Evolutionary conservation across 1,284 basidiomycete species (phyloP).

Genomic region (Leccinum fallax): DNA sequence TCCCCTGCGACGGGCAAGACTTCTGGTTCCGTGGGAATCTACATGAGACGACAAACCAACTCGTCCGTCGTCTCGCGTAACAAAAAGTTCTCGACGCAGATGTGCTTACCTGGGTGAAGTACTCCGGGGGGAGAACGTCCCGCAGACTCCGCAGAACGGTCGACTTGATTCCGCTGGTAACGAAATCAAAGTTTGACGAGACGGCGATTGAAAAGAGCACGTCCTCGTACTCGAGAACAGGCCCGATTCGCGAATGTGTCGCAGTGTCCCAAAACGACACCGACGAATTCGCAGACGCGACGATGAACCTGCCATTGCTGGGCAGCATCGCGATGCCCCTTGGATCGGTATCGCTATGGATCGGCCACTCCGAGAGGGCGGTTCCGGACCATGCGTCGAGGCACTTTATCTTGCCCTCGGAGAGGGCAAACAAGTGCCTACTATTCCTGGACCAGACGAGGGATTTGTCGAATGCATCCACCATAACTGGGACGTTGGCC

Average conservation of each 20-base stretch:
- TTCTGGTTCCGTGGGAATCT: conserved; percentile 2
- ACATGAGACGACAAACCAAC: neutral
- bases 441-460: conserved; percentile 8
- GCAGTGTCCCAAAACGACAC: conserved; percentile 20
- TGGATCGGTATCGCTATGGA: neutral
- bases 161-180: neutral
- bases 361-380: conserved; percentile 7
- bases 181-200: conserved; percentile 6
- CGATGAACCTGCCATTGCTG: conserved; percentile 7
- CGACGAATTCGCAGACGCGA: neutral
- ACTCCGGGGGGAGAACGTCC: conserved; percentile 3
- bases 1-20: neutral
- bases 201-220: conserved; percentile 8
- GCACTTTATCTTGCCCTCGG: neutral
- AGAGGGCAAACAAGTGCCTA: conserved; percentile 3
- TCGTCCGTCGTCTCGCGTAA: neutral
- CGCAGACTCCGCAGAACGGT: conserved; percentile 1
- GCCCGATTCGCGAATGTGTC: conserved; percentile 6
- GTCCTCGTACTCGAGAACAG: neutral
- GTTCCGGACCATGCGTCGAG: conserved; percentile 7
- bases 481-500: neutral
- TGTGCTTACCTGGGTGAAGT: neutral
- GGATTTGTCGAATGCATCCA: neutral
- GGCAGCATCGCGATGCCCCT: conserved; percentile 5
- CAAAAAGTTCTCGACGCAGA: neutral